Base-by-base conservation (phyloP, 768 basidiomycete genomes). In the Suillus discolor region DNA sequence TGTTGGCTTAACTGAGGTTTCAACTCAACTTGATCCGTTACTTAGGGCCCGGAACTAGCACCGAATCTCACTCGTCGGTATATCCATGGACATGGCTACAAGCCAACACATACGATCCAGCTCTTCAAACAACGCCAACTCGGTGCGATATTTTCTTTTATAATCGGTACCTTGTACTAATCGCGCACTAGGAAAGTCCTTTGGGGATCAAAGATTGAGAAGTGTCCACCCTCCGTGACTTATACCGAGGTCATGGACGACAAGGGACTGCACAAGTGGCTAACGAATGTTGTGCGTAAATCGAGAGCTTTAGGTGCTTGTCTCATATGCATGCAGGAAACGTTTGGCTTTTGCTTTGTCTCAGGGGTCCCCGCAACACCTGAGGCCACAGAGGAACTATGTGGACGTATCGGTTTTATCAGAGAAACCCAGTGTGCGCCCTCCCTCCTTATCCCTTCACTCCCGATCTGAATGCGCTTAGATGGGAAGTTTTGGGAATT, bases 401-500 rank as follows among this genome's bases (percentile, higher is more conserved):
- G 88, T 13, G 76, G 84, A 64, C 85, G 91, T 41, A 94, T 99
- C 66, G 91, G 88, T 4, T 93, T 92, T 71, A 96, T 97, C 65
- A 87, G 96, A 53, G 89, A 97, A 76, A 98, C 97, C 0, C 89
- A 90, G 61, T 90, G 87, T 84, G 63, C 66, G 81, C 65, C 25
- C 39, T 28, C 57, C 16, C 6, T 28, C 70, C 67, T 63, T 57
- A 3, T 5, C 41, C n/a, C 2, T 6, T 15, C 13, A 16, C 68
- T 65, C 66, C 66, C 20, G 13, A 28, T 59, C 60, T 66, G 83
- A 85, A 73, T 84, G 82, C 80, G 25, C 23, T 77, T 73, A 96
- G 94, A 99, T 71, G 97, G 96, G 41, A 89, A 88, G 65, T 96
- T 98, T 78, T 99, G 97, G 96, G 94, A 98, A 72, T 97, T 99